Conservation (phyloP, 2,329 filamentous ascomycete species). For the Fusarium devonianum region DNA sequence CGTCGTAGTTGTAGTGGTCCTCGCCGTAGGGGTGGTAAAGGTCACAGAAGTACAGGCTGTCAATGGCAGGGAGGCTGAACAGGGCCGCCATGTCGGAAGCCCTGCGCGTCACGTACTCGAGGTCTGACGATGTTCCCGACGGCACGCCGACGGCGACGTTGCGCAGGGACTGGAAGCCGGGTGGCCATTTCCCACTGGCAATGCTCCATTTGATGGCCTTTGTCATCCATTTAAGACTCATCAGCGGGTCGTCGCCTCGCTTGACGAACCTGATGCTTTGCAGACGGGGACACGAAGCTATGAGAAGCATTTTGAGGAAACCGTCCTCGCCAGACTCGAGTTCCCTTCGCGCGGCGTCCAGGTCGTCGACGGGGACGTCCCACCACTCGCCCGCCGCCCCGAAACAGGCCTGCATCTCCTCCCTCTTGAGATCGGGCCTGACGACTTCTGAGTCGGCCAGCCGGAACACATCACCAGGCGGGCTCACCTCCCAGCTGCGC, state of each 20-base stretch:
- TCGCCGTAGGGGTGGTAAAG: not conserved
- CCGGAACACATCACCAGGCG: not conserved
- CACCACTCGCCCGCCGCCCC: not conserved
- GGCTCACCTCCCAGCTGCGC: slow-evolving; percentile 3
- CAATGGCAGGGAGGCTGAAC: slow-evolving; percentile 10
- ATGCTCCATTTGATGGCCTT: slow-evolving; percentile 4
- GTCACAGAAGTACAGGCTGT: slow-evolving; percentile 10
- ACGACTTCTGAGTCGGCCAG: not conserved
- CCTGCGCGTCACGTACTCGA: not conserved
- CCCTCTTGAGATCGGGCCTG: not conserved
- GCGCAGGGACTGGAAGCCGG: slow-evolving; percentile 23
- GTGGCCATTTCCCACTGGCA: slow-evolving; percentile 4
- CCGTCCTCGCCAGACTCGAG: slow-evolving; percentile 13
- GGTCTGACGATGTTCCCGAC: not conserved
- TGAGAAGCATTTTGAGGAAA: slow-evolving; percentile 25
- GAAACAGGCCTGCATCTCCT: not conserved
- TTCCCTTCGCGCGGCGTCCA: not conserved
- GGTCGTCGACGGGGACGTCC: not conserved
- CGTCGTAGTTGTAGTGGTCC: not conserved
- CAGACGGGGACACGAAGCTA: slow-evolving; percentile 23
- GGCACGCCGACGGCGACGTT: slow-evolving; percentile 10
- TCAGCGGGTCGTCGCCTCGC: not conserved
- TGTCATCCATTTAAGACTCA: slow-evolving; percentile 6
- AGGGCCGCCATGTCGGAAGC: slow-evolving; percentile 1
- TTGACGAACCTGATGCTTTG: slow-evolving; percentile 18